Base-by-base conservation (phyloP, 2,329 filamentous ascomycete species). In the Hypoxylon sp. region DNA sequence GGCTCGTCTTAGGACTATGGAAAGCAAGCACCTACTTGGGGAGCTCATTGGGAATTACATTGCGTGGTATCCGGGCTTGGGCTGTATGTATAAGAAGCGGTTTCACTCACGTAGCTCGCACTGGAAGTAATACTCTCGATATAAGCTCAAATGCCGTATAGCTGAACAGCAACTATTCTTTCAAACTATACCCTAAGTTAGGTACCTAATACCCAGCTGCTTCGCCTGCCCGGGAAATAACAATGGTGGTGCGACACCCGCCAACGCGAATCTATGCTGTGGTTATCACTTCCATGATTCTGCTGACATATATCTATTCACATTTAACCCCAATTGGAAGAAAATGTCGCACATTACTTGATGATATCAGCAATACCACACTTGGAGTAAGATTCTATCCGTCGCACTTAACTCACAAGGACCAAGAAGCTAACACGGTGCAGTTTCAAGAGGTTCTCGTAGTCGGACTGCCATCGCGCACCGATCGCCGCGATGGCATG, bases 401-500 rank as follows among this genome's bases (percentile, higher is more conserved):
- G 22, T 28, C 11, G n/a, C n/a, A 15, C 6, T n/a, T 46, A 4
- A 13, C 13, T 6, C 8, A 34, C 15, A 13, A 15, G 10, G 15
- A 34, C 6, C 10, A 1, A 34, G 10, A 34, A 34, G 32, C 32
- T 34, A 34, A 34, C 13, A 15, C 11, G 3, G 11, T 47, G 32
- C 17, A 85, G 82, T 86, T 86, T 62, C 73, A 84, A 46, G 78
- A 82, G 49, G 80, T 85, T 11, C 79, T 85, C 58, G 81, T 82
- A n/a, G 77, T 86, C 46, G 82, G 81, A 50, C 76, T 85, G 6
- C 80, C 82, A 0, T 76, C 76, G 22, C 74, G 84, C 7, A 82
- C 79, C 22, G 84, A 86, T 68, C 78, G 82, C 13, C 78, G 81
- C 41, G 83, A 86, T 73, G 76, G 79, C 4, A 79, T 85, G 65